Evolutionary conservation across 257 asterid species (phyloP), one percentile per base, ranked within the genome.

Genomic region (Thymus quinquecostatus): DNA sequence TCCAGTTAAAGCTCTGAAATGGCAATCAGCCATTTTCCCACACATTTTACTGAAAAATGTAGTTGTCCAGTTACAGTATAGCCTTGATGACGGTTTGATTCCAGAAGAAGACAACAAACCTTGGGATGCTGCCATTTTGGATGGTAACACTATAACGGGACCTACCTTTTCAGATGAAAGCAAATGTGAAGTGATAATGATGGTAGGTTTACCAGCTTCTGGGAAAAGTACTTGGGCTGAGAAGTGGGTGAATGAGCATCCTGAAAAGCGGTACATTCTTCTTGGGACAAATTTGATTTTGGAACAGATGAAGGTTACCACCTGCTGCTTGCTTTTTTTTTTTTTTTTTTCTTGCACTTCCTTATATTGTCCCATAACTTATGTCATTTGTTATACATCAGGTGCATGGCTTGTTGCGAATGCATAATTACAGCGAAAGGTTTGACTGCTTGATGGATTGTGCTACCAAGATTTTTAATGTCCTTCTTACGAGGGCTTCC

Each of bases 211-310:
- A 60, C 95, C 89, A 27, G 87, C 87, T 63, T 79, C 86, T n/a
- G 95, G 95, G 9, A 88, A 88, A 73, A 82, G 83, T 76, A 84
- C 95, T 2, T 88, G 91, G 95, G 95, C 95, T 3, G 85, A 88
- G 75, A 85, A 81, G 47, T 84, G 77, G 85, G 81, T 69, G 64
- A 79, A 44, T 51, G 82, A 70, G 70, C 84, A 81, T 77, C 88
- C 88, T 7, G 95, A 82, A 76, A 88, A 84, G 81, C 84, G 89
- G 56, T 86, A 88, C 60, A 57, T 84, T 70, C 65, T 88, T 63
- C 86, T 88, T 50, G 91, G 95, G 65, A 84, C 88, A 41, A 82
- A 86, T 64, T 74, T 77, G 59, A 89, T 73, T 10, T 64, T 84
- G 77, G 89, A 86, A 59, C 85, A 84, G 44, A 86, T 88, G 91